Conservation (phyloP, 208 protist genomes). For the Giardia duodenalis region DNA sequence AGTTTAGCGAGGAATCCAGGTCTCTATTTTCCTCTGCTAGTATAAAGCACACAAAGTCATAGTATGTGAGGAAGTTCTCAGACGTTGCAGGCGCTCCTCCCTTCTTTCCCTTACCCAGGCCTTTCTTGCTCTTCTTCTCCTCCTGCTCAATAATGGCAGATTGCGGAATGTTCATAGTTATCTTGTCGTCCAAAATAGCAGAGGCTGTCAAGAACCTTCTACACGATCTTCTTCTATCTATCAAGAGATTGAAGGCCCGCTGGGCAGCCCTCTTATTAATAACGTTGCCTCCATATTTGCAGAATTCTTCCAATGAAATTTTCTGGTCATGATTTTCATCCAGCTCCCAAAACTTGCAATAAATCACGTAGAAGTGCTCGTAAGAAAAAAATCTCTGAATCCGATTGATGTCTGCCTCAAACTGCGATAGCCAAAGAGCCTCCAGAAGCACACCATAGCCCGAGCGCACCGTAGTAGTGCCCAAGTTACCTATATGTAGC, state of each 20-base stretch:
- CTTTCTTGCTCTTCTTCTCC: not conserved
- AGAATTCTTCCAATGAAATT: constrained; percentile 32
- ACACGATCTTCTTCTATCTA: not conserved
- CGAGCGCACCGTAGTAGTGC: not conserved
- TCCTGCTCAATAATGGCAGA: not conserved
- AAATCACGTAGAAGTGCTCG: constrained; percentile 49
- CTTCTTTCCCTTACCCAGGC: too few species aligned
- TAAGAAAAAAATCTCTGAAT: constrained; percentile 40
- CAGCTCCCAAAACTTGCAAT: constrained; percentile 46
- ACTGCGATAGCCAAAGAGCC: constrained; percentile 13
- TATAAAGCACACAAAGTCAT: constrained; percentile 42
- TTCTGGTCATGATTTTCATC: constrained; percentile 42
- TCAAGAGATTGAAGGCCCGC: not conserved
- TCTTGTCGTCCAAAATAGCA: not conserved
- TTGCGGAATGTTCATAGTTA: not conserved
- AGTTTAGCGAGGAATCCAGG: not conserved
- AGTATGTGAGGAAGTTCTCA: not conserved
- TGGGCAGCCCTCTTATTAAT: not conserved
- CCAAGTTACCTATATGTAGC: not conserved
- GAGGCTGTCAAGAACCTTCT: not conserved
- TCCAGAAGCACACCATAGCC: constrained; percentile 2
- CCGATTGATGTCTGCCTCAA: constrained; percentile 41
- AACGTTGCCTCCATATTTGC: not conserved
- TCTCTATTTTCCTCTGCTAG: constrained; percentile 42
- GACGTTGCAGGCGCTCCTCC: too few species aligned